These are phyloP conservation scores for Xylariaceae sp. DNA, from an alignment of 2,329 filamentous ascomycete species.

Conservation along the genomic window DNA sequence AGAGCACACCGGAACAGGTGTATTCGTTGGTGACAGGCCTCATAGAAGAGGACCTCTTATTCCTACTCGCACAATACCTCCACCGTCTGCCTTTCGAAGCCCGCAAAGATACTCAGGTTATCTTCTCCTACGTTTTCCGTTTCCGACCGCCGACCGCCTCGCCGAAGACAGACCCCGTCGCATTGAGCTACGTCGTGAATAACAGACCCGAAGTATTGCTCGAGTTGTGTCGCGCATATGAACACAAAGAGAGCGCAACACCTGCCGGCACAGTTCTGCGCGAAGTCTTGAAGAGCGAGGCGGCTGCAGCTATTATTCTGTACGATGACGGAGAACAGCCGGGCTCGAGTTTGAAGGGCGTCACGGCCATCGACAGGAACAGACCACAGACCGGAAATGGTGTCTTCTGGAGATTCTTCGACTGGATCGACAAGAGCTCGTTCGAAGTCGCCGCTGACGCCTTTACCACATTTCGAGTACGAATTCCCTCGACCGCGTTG, in stretches of 20 bases:
- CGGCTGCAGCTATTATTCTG: slow-evolving; percentile 82
- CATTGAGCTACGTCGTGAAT: slow-evolving; percentile 82
- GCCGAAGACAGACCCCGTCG: slow-evolving; percentile 68
- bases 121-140: slow-evolving; percentile 91
- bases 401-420: slow-evolving; percentile 95
- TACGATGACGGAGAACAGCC: slow-evolving; percentile 78
- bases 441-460: slow-evolving; percentile 97
- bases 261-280: slow-evolving; percentile 84
- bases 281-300: slow-evolving; percentile 84
- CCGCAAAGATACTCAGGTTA: slow-evolving; percentile 89
- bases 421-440: slow-evolving; percentile 92
- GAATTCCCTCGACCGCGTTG: not conserved
- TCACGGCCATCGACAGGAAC: slow-evolving; percentile 72
- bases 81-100: slow-evolving; percentile 89
- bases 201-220: slow-evolving; percentile 82
- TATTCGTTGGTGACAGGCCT: slow-evolving; percentile 78
- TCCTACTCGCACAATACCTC: slow-evolving; percentile 74
- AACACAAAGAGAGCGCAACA: slow-evolving; percentile 84
- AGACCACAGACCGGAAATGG: slow-evolving; percentile 71
- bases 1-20: slow-evolving; percentile 81
- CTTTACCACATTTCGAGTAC: slow-evolving; percentile 91
- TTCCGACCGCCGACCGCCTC: slow-evolving; percentile 70
- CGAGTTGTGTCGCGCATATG: slow-evolving; percentile 83
- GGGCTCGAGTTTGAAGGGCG: slow-evolving; percentile 67
- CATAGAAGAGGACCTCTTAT: slow-evolving; percentile 84